Percentiles rank a stretch among this genome's conserved stretches.
These are phyloP conservation scores for Nasturtium officinale DNA, from an alignment of 345 rosid genomes.

Conservation along the genomic window DNA sequence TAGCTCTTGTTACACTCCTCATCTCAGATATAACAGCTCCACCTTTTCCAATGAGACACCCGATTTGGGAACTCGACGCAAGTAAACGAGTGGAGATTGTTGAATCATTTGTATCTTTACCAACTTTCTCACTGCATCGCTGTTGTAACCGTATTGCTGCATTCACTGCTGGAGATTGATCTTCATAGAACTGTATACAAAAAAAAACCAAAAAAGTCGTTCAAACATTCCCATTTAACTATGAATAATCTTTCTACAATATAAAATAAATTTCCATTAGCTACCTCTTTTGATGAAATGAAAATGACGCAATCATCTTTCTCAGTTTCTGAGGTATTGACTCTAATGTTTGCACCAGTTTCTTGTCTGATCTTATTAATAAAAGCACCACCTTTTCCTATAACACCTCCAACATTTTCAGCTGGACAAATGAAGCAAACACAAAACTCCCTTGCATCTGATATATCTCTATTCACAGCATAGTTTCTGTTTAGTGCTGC, in stretches of 20 bases:
- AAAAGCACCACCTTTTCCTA: slow-evolving; percentile 73
- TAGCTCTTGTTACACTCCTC: slow-evolving; percentile 65
- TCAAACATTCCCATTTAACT: neutral
- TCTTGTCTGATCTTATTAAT: slow-evolving; percentile 76
- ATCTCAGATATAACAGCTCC: slow-evolving; percentile 75
- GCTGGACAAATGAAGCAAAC: slow-evolving; percentile 66
- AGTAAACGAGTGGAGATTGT: slow-evolving; percentile 66
- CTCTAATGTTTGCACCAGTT: slow-evolving; percentile 69
- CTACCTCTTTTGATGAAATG: slow-evolving; percentile 68
- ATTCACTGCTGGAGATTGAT: slow-evolving; percentile 65
- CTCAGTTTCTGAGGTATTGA: slow-evolving; percentile 60
- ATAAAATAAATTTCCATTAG: neutral
- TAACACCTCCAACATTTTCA: slow-evolving; percentile 68
- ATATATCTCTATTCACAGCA: slow-evolving; percentile 50
- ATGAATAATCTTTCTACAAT: neutral
- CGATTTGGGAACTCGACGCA: slow-evolving; percentile 69
- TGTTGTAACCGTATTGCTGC: slow-evolving; percentile 73
- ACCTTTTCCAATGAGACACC: slow-evolving; percentile 78
- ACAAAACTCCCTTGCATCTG: slow-evolving; percentile 66
- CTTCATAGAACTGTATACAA: slow-evolving; percentile 58
- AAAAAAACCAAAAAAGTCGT: neutral
- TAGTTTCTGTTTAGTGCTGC: slow-evolving; percentile 58
- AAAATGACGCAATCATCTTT: slow-evolving; percentile 69
- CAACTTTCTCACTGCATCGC: slow-evolving; percentile 75
- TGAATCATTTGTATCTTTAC: slow-evolving; percentile 60